These are phyloP conservation scores for Actinomortierella wolfii DNA, from an alignment of 371 early-diverging fungal genomes.

Conservation along the genomic window DNA sequence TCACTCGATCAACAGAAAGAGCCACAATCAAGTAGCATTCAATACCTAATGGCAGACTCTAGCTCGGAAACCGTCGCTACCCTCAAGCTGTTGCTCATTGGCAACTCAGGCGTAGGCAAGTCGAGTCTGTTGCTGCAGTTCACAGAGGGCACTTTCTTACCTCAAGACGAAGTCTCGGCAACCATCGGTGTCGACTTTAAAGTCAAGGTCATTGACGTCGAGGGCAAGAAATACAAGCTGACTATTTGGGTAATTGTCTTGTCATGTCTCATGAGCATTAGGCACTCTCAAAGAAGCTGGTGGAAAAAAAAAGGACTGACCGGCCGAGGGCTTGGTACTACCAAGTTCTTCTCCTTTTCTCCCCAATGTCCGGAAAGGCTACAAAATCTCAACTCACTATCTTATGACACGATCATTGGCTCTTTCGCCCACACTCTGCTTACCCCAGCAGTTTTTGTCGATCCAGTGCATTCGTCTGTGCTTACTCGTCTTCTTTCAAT, in stretches of 20 bases:
- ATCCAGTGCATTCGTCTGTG: too few relatives aligned
- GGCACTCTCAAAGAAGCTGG: background rate
- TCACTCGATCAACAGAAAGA: too few relatives aligned
- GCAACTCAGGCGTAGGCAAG: constrained; percentile 99
- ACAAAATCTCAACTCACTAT: too few relatives aligned
- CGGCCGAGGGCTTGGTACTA: too few relatives aligned
- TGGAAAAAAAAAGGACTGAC: too few relatives aligned
- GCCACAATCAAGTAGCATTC: background rate
- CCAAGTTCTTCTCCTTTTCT: too few relatives aligned
- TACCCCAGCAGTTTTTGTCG: too few relatives aligned
- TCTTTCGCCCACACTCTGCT: too few relatives aligned
- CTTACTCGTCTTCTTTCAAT: too few relatives aligned
- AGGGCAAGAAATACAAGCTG: constrained; percentile 93
- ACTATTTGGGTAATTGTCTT: constrained; percentile 88
- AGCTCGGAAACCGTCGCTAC: constrained; percentile 61
- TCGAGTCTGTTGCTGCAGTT: constrained; percentile 95
- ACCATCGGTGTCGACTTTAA: constrained; percentile 99
- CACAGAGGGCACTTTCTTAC: constrained; percentile 96
- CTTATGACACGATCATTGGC: too few relatives aligned
- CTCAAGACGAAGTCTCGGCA: constrained; percentile 90
- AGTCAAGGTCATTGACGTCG: constrained; percentile 93
- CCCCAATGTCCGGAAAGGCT: too few relatives aligned
- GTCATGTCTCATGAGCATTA: background rate
- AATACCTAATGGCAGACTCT: constrained; percentile 21
- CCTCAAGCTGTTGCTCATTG: constrained; percentile 97